Evolutionary conservation across 768 basidiomycete genomes (phyloP).

Genomic region (Tricholoma terreum): DNA sequence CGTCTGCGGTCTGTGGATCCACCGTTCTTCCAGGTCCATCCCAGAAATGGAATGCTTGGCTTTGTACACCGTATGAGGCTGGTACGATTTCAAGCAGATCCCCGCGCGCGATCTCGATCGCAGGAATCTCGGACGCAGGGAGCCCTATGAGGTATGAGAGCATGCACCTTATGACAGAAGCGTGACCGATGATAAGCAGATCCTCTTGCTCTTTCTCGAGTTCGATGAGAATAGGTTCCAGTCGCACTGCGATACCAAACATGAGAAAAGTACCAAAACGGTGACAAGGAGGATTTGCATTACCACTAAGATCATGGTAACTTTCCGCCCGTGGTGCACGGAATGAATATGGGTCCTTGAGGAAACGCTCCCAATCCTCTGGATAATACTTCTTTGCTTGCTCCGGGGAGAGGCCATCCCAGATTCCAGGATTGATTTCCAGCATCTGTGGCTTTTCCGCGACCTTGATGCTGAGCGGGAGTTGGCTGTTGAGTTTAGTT

Average conservation of each 20-base stretch:
- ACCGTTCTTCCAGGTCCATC: slow-evolving; percentile 73
- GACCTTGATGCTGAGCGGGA: slow-evolving; percentile 68
- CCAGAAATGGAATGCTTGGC: slow-evolving; percentile 91
- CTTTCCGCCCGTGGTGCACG: slow-evolving; percentile 93
- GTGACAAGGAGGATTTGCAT: slow-evolving; percentile 16
- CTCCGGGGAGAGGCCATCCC: slow-evolving; percentile 92
- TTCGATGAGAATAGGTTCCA: slow-evolving; percentile 92
- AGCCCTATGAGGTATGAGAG: slow-evolving; percentile 91
- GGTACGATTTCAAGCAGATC: slow-evolving; percentile 94
- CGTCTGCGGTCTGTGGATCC: slow-evolving; percentile 28
- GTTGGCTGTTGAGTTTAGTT: slow-evolving; percentile 12
- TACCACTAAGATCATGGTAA: slow-evolving; percentile 92
- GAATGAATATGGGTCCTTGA: slow-evolving; percentile 90
- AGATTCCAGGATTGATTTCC: slow-evolving; percentile 96
- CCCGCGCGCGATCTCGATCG: slow-evolving; percentile 94
- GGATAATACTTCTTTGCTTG: slow-evolving; percentile 89
- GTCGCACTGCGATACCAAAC: slow-evolving; percentile 57
- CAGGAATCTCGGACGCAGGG: slow-evolving; percentile 94
- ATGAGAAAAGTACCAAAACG: slow-evolving; percentile 5
- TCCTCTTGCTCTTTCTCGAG: slow-evolving; percentile 94
- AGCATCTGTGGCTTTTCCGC: slow-evolving; percentile 95
- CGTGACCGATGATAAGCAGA: slow-evolving; percentile 93
- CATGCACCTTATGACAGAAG: slow-evolving; percentile 95
- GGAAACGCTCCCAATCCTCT: slow-evolving; percentile 90
- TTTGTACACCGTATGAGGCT: slow-evolving; percentile 86